Percentiles rank a stretch among this genome's conserved stretches.
These are phyloP conservation scores for Candida oleophila DNA, from an alignment of 805 yeast genomes.

Conservation along the genomic window DNA sequence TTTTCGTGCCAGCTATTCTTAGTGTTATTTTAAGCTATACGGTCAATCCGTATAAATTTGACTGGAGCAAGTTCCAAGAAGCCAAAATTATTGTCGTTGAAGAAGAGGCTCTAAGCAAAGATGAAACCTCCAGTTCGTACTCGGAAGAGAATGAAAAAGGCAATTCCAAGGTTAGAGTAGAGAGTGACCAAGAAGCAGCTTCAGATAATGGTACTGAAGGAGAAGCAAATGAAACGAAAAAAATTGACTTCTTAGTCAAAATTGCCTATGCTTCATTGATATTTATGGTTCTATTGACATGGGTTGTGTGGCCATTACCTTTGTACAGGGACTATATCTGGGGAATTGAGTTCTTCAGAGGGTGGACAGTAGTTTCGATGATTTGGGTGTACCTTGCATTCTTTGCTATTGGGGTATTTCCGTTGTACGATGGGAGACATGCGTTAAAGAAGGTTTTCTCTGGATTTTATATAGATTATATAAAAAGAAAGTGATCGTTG, in stretches of 20 bases:
- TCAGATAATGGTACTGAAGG: neutral
- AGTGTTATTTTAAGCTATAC: slow-evolving; percentile 25
- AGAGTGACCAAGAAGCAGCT: neutral
- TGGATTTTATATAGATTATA: slow-evolving; percentile 19
- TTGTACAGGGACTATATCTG: slow-evolving; percentile 43
- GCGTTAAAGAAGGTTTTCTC: slow-evolving; percentile 20
- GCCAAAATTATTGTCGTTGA: slow-evolving; percentile 18
- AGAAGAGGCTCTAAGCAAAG: slow-evolving; percentile 3
- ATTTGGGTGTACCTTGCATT: slow-evolving; percentile 40
- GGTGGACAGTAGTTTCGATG: slow-evolving; percentile 36
- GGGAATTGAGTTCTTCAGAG: slow-evolving; percentile 33
- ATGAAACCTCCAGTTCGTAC: neutral
- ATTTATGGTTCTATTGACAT: slow-evolving; percentile 26
- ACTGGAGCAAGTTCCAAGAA: slow-evolving; percentile 25
- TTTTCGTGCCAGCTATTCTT: slow-evolving; percentile 29
- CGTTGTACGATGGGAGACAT: slow-evolving; percentile 34
- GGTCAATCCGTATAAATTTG: slow-evolving; percentile 24
- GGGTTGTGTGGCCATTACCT: slow-evolving; percentile 44
- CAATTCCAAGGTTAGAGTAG: neutral
- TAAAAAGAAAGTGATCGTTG: slow-evolving; percentile 8
- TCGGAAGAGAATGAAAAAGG: neutral
- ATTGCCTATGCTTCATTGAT: slow-evolving; percentile 25
- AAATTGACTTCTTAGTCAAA: slow-evolving; percentile 9
- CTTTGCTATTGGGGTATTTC: slow-evolving; percentile 31
- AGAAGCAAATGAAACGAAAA: slow-evolving; percentile 7